Conservation (phyloP, 208 protist species). For the Endotrypanum monterogeii region DNA sequence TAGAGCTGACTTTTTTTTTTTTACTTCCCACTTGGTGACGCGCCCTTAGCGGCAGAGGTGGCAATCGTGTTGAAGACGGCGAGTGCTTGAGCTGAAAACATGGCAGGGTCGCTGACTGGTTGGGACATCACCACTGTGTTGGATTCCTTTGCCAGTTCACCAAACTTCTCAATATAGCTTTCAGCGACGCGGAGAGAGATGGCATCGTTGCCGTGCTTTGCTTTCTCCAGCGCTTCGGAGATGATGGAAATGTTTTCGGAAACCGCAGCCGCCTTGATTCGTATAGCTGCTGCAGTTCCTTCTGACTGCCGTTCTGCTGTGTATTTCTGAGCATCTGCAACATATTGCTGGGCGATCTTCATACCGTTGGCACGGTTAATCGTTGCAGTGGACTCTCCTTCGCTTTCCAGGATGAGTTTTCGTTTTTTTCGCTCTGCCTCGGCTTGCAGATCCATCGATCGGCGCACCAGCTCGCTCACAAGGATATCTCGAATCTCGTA, state of each 20-base stretch:
- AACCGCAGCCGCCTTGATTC: constrained; percentile 57
- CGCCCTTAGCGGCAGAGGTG: constrained; percentile 35
- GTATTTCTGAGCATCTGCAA: constrained; percentile 91
- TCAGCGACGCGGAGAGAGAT: constrained; percentile 89
- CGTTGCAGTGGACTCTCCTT: constrained; percentile 87
- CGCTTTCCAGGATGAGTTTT: constrained; percentile 94
- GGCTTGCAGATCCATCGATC: constrained; percentile 97
- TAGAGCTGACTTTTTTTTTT: background rate
- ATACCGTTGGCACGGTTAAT: constrained; percentile 93
- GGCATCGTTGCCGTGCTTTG: constrained; percentile 61
- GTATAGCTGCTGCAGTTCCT: constrained; percentile 47
- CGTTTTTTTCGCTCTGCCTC: constrained; percentile 96
- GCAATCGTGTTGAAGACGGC: constrained; percentile 76
- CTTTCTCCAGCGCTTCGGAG: constrained; percentile 43
- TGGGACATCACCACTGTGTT: constrained; percentile 96
- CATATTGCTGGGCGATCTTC: constrained; percentile 75
- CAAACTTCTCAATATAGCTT: constrained; percentile 93
- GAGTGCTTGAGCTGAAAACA: constrained; percentile 94
- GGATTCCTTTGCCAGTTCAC: constrained; percentile 86
- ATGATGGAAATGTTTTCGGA: constrained; percentile 71
- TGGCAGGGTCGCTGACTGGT: constrained; percentile 84
- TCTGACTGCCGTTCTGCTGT: constrained; percentile 41
- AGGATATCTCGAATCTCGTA: constrained; percentile 97
- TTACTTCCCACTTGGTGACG: constrained; percentile 4
- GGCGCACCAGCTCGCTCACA: constrained; percentile 92